Percentiles rank a stretch among this genome's conserved stretches.
These are phyloP conservation scores for Novymonas esmeraldas DNA, from an alignment of 208 protist species.

Conservation along the genomic window DNA sequence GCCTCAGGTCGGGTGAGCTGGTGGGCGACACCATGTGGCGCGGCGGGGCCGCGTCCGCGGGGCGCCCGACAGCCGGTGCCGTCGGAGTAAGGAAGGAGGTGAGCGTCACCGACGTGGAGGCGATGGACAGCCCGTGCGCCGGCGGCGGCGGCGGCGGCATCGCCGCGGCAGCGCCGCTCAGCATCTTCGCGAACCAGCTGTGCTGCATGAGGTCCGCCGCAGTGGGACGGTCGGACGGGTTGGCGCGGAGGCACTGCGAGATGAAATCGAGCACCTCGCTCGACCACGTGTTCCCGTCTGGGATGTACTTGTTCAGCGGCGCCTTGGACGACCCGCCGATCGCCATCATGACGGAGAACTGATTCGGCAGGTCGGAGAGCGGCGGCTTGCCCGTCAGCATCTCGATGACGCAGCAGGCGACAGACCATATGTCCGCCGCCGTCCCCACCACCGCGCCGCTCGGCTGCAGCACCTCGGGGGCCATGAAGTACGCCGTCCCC, in stretches of 20 bases:
- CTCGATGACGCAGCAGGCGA: slow-evolving; percentile 91
- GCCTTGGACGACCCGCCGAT: slow-evolving; percentile 58
- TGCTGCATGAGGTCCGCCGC: slow-evolving; percentile 62
- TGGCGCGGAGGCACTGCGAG: slow-evolving; percentile 52
- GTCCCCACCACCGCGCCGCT: slow-evolving; percentile 24
- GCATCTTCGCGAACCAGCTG: slow-evolving; percentile 54
- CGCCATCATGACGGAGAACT: slow-evolving; percentile 83
- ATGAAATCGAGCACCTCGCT: slow-evolving; percentile 62
- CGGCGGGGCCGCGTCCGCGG: background rate
- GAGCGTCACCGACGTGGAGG: slow-evolving; percentile 7
- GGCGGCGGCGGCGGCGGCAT: no score
- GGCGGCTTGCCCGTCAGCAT: slow-evolving; percentile 84
- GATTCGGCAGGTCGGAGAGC: slow-evolving; percentile 61
- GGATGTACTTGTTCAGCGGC: slow-evolving; percentile 64
- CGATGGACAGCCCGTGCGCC: slow-evolving; percentile 1
- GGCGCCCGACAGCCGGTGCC: slow-evolving; percentile 1
- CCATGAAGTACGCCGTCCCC: slow-evolving; percentile 93
- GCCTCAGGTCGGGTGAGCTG: background rate
- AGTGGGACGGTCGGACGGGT: slow-evolving; percentile 54
- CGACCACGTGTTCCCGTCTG: slow-evolving; percentile 56
- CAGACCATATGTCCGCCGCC: slow-evolving; percentile 90
- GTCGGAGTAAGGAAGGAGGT: slow-evolving; percentile 4
- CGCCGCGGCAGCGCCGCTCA: no score
- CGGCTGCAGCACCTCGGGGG: slow-evolving; percentile 84
- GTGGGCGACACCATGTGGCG: background rate